Evolutionary conservation across 139 green algal species (phyloP).

Genomic region (Chloropicon primus): DNA sequence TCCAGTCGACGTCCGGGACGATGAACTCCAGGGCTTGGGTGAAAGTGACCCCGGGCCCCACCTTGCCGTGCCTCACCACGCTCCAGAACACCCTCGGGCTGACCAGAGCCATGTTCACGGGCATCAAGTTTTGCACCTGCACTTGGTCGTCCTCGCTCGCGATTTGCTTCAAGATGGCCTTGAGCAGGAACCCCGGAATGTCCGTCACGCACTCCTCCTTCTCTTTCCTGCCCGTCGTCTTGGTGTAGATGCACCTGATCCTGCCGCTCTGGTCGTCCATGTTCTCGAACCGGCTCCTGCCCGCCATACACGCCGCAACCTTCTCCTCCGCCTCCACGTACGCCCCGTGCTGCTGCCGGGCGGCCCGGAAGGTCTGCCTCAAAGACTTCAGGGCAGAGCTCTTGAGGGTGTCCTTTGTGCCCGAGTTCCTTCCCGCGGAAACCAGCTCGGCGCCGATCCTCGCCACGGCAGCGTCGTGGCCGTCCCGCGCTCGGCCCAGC

Average conservation of each 20-base stretch:
- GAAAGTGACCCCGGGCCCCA: background rate
- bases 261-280: background rate
- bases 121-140: slow-evolving; percentile 5
- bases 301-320: background rate
- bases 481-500: background rate
- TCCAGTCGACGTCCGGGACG: slow-evolving; percentile 5
- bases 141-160: slow-evolving; percentile 2
- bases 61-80: slow-evolving; percentile 13
- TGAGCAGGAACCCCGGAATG: slow-evolving; percentile 6
- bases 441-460: background rate
- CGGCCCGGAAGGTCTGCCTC: background rate
- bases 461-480: background rate
- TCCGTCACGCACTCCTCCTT: slow-evolving; percentile 5
- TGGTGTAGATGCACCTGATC: background rate
- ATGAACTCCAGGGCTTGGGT: background rate
- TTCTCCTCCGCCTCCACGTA: background rate
- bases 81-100: slow-evolving; percentile 18
- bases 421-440: background rate
- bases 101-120: slow-evolving; percentile 15
- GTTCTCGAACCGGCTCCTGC: background rate
- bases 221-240: background rate
- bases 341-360: background rate
- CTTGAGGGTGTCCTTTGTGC: background rate
- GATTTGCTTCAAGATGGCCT: slow-evolving; percentile 6
- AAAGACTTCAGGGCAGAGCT: background rate